Conservation (phyloP, 2,329 filamentous ascomycete genomes). For the Sarocladium brachiariae region DNA sequence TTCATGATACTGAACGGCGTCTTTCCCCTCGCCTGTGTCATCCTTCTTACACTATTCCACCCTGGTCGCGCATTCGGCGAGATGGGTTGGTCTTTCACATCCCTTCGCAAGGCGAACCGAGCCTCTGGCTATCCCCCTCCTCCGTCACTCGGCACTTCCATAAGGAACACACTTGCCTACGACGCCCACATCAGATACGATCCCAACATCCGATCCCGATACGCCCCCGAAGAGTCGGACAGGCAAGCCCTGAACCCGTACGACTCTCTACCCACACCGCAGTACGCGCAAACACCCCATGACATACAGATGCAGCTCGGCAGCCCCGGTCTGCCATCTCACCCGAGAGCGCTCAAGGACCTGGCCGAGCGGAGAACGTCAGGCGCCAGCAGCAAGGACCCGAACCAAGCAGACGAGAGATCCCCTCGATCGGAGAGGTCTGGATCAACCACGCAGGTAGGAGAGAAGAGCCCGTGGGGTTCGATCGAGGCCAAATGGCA, state of each 20-base stretch:
- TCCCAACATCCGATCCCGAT: conserved; percentile 22
- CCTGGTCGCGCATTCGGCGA: conserved; percentile 33
- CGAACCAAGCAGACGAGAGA: background rate
- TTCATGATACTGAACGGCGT: conserved; percentile 34
- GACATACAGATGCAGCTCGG: conserved; percentile 7
- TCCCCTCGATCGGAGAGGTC: conserved; percentile 1
- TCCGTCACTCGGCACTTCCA: background rate
- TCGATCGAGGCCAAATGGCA: background rate
- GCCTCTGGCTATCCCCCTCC: background rate
- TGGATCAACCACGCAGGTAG: background rate
- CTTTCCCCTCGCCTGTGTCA: conserved; percentile 29
- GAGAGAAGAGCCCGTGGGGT: conserved; percentile 1
- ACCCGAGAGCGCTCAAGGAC: conserved; percentile 1
- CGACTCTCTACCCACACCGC: background rate
- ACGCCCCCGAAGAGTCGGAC: conserved; percentile 9
- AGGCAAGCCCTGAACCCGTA: background rate
- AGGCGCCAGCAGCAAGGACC: background rate
- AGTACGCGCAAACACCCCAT: conserved; percentile 6
- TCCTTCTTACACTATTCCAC: conserved; percentile 29
- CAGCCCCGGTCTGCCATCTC: background rate
- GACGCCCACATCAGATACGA: conserved; percentile 26
- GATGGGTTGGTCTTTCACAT: conserved; percentile 32
- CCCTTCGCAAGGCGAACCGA: conserved; percentile 12
- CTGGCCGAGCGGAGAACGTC: background rate
- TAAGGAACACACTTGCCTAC: conserved; percentile 11